Conservation (phyloP, 164 flowering plant species). For the Liriodendron chinense region DNA sequence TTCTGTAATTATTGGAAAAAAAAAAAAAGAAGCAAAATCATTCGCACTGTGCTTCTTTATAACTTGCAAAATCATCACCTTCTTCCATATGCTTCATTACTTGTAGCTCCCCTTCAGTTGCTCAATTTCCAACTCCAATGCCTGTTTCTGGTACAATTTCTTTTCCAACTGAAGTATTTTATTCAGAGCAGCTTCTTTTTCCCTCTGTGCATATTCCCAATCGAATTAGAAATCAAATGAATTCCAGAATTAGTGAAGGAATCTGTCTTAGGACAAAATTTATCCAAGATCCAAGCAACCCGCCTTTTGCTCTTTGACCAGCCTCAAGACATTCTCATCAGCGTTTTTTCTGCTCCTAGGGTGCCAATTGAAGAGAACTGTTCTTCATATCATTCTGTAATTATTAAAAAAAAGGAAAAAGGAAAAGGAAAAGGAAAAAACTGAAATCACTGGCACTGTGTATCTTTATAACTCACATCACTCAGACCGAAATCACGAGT, state of each 20-base stretch:
- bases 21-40: too few relatives aligned
- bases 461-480: too few relatives aligned
- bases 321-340: conserved; percentile 50
- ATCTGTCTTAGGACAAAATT: not conserved
- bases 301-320: conserved; percentile 75
- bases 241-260: not conserved
- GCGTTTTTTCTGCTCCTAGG: conserved; percentile 61
- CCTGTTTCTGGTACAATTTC: conserved; percentile 68
- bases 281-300: not conserved
- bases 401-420: not conserved
- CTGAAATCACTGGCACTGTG: not conserved
- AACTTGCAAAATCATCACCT: conserved; percentile 38
- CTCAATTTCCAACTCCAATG: conserved; percentile 68
- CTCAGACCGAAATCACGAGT: too few relatives aligned
- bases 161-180: conserved; percentile 51
- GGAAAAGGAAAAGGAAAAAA: not conserved
- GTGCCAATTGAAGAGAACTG: conserved; percentile 42
- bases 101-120: conserved; percentile 50
- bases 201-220: conserved; percentile 36
- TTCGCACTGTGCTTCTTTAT: too few relatives aligned
- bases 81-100: conserved; percentile 66
- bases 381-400: conserved; percentile 44
- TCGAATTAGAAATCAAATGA: not conserved
- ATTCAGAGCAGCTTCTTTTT: conserved; percentile 50
- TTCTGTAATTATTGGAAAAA: conserved; percentile 29